Percentiles rank a stretch among this genome's conserved stretches.
Evolutionary conservation across 2,329 filamentous ascomycete species (phyloP).

Genomic region (Colletotrichum navitas): DNA sequence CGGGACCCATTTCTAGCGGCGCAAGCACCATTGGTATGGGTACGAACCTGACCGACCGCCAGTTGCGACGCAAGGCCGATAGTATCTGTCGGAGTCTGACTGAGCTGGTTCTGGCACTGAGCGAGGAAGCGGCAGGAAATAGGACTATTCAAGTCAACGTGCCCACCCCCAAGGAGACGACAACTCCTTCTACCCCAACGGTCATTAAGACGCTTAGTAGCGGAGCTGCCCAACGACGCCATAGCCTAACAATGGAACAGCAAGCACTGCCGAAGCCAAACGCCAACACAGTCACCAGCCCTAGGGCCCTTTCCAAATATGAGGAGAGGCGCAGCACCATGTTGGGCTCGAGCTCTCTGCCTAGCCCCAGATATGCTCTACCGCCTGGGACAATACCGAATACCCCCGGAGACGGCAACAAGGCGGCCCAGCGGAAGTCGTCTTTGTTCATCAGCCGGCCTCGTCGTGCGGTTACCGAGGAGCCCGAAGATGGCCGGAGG

Average conservation of each 20-base stretch:
- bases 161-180: constrained; percentile 46
- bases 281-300: constrained; percentile 55
- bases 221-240: constrained; percentile 55
- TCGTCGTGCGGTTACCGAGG: constrained; percentile 63
- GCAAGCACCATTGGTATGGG: constrained; percentile 71
- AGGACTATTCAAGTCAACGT: constrained; percentile 49
- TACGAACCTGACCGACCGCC: constrained; percentile 77
- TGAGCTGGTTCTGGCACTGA: constrained; percentile 88
- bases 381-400: constrained; percentile 51
- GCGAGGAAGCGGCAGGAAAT: constrained; percentile 65
- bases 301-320: constrained; percentile 63
- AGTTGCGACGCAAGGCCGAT: constrained; percentile 90
- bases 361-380: constrained; percentile 58
- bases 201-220: constrained; percentile 55
- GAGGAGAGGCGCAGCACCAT: constrained; percentile 66
- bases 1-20: constrained; percentile 75
- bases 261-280: constrained; percentile 40
- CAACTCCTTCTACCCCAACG: constrained; percentile 57
- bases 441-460: constrained; percentile 62
- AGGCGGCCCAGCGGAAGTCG: constrained; percentile 62
- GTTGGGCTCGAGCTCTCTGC: constrained; percentile 58
- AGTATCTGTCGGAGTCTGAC: constrained; percentile 93
- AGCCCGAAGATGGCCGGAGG: constrained; percentile 63
- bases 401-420: constrained; percentile 54
- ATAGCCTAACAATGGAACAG: constrained; percentile 58